phyloP scores from a whole-genome alignment of 768 basidiomycete genomes.

The Amanita rimosa region DNA sequence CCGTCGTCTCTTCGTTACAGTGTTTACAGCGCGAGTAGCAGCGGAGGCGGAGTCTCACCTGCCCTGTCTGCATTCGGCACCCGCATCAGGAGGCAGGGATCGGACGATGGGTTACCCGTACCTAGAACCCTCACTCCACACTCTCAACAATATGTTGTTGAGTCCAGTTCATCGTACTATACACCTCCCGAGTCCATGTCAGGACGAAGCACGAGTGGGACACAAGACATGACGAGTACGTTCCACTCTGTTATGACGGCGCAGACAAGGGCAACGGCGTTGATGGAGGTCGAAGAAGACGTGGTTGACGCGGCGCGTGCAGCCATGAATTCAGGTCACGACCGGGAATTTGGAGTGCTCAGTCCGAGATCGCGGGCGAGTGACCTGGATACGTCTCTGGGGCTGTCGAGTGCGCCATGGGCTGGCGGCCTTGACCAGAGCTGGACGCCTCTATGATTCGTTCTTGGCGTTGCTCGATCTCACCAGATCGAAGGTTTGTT shows the following conservation, averaged over 20 bases:
- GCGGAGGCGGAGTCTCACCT: conserved; percentile 27
- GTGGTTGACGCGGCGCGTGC: conserved; percentile 3
- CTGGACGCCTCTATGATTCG: conserved; percentile 21
- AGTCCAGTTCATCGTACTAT: conserved; percentile 7
- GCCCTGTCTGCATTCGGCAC: conserved; percentile 39
- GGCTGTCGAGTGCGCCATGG: conserved; percentile 27
- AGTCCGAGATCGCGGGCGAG: conserved; percentile 13
- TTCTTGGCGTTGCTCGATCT: background rate
- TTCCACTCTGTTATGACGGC: background rate
- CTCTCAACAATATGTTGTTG: conserved; percentile 6
- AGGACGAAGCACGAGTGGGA: background rate
- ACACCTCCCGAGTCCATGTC: background rate
- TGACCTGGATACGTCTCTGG: conserved; percentile 13
- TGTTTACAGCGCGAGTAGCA: background rate
- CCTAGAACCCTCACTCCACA: conserved; percentile 8
- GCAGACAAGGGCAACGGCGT: background rate
- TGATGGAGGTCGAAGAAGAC: conserved; percentile 1
- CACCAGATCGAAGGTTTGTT: background rate
- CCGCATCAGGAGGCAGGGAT: conserved; percentile 9
- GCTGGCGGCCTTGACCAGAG: conserved; percentile 26
- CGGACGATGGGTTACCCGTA: conserved; percentile 5
- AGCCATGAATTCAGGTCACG: background rate
- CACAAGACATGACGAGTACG: background rate
- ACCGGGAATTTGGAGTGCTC: conserved; percentile 5
- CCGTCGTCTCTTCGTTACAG: conserved; percentile 6